These are phyloP conservation scores for Globisporangium orthogonon DNA, from an alignment of 352 stramenopile species.

Conservation along the genomic window DNA sequence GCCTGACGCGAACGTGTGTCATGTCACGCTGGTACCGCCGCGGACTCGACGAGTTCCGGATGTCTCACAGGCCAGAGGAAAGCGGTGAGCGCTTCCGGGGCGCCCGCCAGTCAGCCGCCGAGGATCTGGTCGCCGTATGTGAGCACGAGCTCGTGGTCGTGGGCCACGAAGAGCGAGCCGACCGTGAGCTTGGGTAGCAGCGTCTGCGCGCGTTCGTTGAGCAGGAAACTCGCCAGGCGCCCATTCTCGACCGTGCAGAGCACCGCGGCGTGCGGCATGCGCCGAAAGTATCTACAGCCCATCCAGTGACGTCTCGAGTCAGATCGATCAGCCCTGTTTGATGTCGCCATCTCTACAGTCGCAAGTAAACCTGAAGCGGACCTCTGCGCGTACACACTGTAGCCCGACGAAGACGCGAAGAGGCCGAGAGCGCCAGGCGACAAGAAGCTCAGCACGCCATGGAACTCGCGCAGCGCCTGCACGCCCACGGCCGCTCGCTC, in stretches of 20 bases:
- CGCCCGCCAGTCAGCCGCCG: conserved; percentile 10
- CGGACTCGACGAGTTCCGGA: neutral
- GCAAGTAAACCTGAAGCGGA: conserved; percentile 10
- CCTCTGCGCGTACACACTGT: conserved; percentile 70
- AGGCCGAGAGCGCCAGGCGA: conserved; percentile 39
- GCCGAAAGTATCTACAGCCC: conserved; percentile 41
- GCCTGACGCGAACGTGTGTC: no score
- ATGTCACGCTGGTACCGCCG: neutral
- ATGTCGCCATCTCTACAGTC: no score
- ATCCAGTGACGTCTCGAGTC: no score
- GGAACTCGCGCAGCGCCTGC: conserved; percentile 64
- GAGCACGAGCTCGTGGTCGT: conserved; percentile 59
- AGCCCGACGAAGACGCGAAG: conserved; percentile 69
- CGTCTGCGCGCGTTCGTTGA: conserved; percentile 52
- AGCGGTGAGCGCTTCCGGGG: no score
- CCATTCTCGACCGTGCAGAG: conserved; percentile 48
- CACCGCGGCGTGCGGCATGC: conserved; percentile 51
- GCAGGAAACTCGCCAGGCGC: conserved; percentile 45
- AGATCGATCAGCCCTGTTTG: no score
- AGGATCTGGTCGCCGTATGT: conserved; percentile 67
- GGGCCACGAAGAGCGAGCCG: conserved; percentile 54
- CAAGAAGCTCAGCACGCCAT: conserved; percentile 54
- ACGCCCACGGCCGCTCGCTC: conserved; percentile 63
- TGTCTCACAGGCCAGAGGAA: no score
- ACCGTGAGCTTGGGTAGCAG: conserved; percentile 60